Evolutionary conservation across 2,329 filamentous ascomycete genomes (phyloP), one percentile per base, ranked within the genome.

Genomic region (Arthrobotrys musiformis): DNA sequence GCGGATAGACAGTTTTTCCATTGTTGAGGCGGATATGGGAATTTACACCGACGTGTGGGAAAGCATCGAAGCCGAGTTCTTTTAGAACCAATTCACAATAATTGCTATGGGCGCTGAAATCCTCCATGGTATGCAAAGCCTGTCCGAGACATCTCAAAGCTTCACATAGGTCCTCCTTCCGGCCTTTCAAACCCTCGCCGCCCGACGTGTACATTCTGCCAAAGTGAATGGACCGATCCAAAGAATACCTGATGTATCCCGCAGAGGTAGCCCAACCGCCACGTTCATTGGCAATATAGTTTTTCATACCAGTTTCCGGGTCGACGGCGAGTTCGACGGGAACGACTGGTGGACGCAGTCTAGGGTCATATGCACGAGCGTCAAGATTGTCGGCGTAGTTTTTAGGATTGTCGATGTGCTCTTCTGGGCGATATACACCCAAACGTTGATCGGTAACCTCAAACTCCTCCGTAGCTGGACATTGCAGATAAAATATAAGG

Each of bases 221-320:
- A 80, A 88, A 93, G 83, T 94, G 92, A 78, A 94, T 92, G 82
- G 90, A 89, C 75, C 92, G 88, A 13, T 87, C 87, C 78, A 95
- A 83, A 80, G 91, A 93, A 84, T 89, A 92, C 80, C 90, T 90
- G 75, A 97, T 87, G 81, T 94, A 97, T 42, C 92, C 94, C 6
- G 92, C 86, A 79, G 93, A 97, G 19, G 95, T 99, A 0, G 94
- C 93, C 92, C 94, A 97, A 44, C 89, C 88, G 3, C 93, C 93
- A 13, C 85, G 86, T 83, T 98, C 94, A 81, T 97, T 98, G 76
- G 94, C 90, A 80, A 99, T 98, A 83, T 99, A 99, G 83, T 98
- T 98, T 84, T 98, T 99, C 94, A 99, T 97, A n/a, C 94, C 94
- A 0, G 92, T 95, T 4, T 88, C 85, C 35, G 85, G 85, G 81